A percentile compares a stretch with the other conserved stretches of the same genome.
Conservation (phyloP, 306 rosid species). For the Dicorynia guianensis region DNA sequence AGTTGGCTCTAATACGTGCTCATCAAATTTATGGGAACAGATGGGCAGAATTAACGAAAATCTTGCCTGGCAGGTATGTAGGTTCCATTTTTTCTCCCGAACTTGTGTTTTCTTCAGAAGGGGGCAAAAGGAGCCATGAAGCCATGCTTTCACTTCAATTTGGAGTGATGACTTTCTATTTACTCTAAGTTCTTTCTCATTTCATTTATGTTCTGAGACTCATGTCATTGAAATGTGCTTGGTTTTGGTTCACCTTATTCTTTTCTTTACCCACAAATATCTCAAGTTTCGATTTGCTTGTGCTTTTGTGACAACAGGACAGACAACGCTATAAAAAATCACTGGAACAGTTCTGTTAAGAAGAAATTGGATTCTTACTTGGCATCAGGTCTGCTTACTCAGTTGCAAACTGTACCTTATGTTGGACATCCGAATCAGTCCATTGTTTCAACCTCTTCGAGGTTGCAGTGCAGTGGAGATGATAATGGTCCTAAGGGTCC, state of each 20-base stretch:
- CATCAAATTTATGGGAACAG: conserved; percentile 92
- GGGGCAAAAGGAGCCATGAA: conserved; percentile 27
- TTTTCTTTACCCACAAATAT: conserved; percentile 26
- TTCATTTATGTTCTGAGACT: conserved; percentile 14
- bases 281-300: conserved; percentile 22
- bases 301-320: conserved; percentile 80
- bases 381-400: conserved; percentile 86
- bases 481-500: conserved; percentile 67
- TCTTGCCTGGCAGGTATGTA: conserved; percentile 91
- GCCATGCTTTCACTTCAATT: conserved; percentile 33
- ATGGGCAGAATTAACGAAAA: conserved; percentile 97
- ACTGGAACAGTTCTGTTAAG: conserved; percentile 99
- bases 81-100: neutral
- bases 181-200: conserved; percentile 8
- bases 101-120: conserved; percentile 20
- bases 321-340: conserved; percentile 98
- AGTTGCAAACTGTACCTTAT: conserved; percentile 65
- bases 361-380: conserved; percentile 98
- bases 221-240: conserved; percentile 28
- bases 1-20: conserved; percentile 89
- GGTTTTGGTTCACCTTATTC: conserved; percentile 20
- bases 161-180: conserved; percentile 26
- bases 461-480: conserved; percentile 74
- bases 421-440: conserved; percentile 64
- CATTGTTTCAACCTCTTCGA: conserved; percentile 62